These are phyloP conservation scores for Wolfiporia cocos DNA, from an alignment of 1,284 basidiomycete genomes.

Conservation along the genomic window DNA sequence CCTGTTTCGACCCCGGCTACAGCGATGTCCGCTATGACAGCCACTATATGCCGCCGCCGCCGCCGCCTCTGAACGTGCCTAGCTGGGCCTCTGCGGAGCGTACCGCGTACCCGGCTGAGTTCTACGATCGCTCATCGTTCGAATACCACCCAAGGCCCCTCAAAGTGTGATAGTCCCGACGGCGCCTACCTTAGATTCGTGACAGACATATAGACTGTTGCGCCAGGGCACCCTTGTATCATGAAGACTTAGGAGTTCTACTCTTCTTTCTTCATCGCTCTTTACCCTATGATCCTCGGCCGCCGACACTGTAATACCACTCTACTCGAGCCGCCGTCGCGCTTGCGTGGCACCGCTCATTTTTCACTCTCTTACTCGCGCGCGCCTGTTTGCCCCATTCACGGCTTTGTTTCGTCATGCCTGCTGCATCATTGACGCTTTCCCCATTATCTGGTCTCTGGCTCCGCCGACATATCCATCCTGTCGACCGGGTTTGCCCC, in stretches of 20 bases:
- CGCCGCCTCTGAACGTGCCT: conserved; percentile 15
- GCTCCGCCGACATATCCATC: conserved; percentile 57
- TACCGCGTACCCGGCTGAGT: conserved; percentile 18
- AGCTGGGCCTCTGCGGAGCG: conserved; percentile 19
- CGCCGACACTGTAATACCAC: conserved; percentile 21
- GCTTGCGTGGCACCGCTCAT: conserved; percentile 24
- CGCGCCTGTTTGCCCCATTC: conserved; percentile 20
- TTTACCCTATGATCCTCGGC: conserved; percentile 22
- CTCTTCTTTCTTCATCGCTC: conserved; percentile 13
- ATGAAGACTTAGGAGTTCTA: conserved; percentile 9
- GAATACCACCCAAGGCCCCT: conserved; percentile 21
- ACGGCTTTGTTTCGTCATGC: conserved; percentile 17
- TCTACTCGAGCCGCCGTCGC: conserved; percentile 22
- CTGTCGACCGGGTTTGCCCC: conserved; percentile 38
- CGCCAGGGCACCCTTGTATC: conserved; percentile 14
- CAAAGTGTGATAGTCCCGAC: conserved; percentile 23
- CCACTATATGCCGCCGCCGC: conserved; percentile 31
- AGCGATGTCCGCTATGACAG: conserved; percentile 38
- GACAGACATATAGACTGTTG: conserved; percentile 24
- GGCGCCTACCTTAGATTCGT: conserved; percentile 20
- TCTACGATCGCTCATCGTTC: conserved; percentile 23
- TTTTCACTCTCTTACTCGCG: conserved; percentile 25
- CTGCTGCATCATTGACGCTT: conserved; percentile 15
- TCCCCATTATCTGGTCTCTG: conserved; percentile 16
- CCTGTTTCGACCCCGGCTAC: conserved; percentile 45